These are phyloP conservation scores for Eucalyptus polybractea DNA, from an alignment of 345 rosid species.

Conservation along the genomic window DNA sequence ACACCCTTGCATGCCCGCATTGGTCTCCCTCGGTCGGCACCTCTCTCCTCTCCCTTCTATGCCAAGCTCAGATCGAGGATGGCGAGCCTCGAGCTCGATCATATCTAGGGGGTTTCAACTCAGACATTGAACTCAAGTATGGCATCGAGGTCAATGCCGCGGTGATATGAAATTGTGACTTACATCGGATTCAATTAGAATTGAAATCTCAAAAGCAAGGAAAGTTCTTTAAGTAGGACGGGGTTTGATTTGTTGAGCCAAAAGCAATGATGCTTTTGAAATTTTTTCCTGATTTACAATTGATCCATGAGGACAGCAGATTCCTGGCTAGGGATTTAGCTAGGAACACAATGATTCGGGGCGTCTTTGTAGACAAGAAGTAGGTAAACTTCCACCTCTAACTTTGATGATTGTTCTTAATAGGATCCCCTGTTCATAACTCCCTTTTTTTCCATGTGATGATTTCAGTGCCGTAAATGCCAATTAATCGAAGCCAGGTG, in stretches of 20 bases:
- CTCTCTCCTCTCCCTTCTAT: background rate
- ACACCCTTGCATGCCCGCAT: background rate
- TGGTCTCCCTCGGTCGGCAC: background rate
- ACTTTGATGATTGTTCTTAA: background rate
- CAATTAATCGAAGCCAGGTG: background rate
- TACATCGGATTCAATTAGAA: accelerated
- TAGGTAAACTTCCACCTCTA: background rate
- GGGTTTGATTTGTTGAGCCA: background rate
- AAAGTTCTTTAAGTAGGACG: background rate
- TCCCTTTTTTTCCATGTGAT: background rate
- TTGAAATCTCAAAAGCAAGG: background rate
- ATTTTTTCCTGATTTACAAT: background rate
- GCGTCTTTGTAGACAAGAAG: background rate
- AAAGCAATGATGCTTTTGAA: background rate
- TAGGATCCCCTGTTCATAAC: background rate
- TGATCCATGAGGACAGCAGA: background rate
- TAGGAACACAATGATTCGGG: background rate
- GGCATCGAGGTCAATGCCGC: background rate
- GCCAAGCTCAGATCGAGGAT: background rate
- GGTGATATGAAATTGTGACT: background rate
- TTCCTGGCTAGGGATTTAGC: background rate
- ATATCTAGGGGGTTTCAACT: background rate
- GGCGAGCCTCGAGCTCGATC: background rate
- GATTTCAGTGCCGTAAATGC: background rate
- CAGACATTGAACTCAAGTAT: accelerated